Evolutionary conservation across 192 early-diverging fungal species (phyloP), one percentile per base, ranked within the genome.

Genomic region (Backusella parvicylindrica): DNA sequence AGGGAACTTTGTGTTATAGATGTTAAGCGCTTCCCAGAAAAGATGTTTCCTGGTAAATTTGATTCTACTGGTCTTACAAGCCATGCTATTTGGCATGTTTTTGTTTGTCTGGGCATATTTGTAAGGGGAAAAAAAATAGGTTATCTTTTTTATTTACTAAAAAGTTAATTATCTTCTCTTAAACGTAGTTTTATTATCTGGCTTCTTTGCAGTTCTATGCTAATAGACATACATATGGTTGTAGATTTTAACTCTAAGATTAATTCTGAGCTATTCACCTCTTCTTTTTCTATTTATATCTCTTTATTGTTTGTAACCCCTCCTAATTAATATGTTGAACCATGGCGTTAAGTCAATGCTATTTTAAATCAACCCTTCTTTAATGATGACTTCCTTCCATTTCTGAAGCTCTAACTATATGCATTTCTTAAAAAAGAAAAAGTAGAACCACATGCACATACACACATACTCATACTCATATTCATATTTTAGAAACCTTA

Each of bases 81-180:
- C 40, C 89, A 91, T 77, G 86, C 87, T 38, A 72, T 88, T 60
- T 91, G 89, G 89, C 89, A 91, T 74, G 77, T 88, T 12, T 85
- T 82, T 78, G 89, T 91, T 26, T 86, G 87, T n/a, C 79, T 85
- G 0, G 89, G 89, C 1, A 90, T 90, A 60, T 90, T 83, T 68
- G 79, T 81, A 72, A 75, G 79, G 68, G 15, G 15, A 40, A 40
- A 9, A 40, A 8, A 23, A n/a, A 28, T 30, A 3, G 23, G n/a
- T n/a, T 35, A 60, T n/a, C 2, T 53, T 30, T 47, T 18, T 1
- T 37, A 41, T 6, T 36, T 12, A 11, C 2, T 30, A 64, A 6
- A 38, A 4, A 13, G 3, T 5, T 28, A 0, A 47, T 56, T 35
- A 35, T n/a, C n/a, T 11, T 38, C 11, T 49, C 15, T n/a, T 43